A percentile compares a stretch with the other conserved stretches of the same genome.
phyloP scores from a whole-genome alignment of 441 rosid species.

The Hura crepitans region DNA sequence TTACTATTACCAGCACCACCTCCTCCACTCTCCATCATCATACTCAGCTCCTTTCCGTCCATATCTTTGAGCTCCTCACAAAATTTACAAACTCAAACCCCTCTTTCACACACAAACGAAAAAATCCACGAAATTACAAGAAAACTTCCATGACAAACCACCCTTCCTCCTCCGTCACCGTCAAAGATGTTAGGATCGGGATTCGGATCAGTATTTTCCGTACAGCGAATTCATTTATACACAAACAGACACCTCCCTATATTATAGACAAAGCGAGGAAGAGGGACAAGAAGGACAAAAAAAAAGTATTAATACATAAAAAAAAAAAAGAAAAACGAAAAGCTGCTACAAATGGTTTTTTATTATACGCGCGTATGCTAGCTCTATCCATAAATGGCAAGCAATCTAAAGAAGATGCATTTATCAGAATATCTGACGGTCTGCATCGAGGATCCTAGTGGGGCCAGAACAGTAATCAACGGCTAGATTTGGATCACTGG shows the following conservation, averaged over 20 bases:
- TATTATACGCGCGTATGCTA: conserved; percentile 5
- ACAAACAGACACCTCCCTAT: background rate
- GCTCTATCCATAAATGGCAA: background rate
- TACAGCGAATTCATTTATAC: background rate
- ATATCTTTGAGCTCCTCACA: conserved; percentile 26
- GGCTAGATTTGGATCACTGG: conserved; percentile 21
- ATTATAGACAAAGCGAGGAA: conserved; percentile 14
- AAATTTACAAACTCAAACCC: conserved; percentile 1
- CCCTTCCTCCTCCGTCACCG: conserved; percentile 19
- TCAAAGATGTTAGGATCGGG: conserved; percentile 22
- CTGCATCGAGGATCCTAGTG: background rate
- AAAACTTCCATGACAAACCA: conserved; percentile 34
- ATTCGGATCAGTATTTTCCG: conserved; percentile 6
- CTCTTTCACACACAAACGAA: background rate
- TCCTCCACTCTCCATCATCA: conserved; percentile 50
- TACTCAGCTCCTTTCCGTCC: conserved; percentile 49
- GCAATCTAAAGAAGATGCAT: background rate
- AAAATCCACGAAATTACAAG: conserved; percentile 22
- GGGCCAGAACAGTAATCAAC: background rate
- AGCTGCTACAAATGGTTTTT: background rate
- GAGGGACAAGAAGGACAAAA: background rate
- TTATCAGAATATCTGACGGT: conserved; percentile 6
- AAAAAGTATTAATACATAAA: no score
- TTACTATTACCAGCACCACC: conserved; percentile 25
- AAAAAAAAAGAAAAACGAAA: conserved; percentile 1